These are phyloP conservation scores for Bretziella fagacearum DNA, from an alignment of 2,329 filamentous ascomycete genomes.

Conservation along the genomic window DNA sequence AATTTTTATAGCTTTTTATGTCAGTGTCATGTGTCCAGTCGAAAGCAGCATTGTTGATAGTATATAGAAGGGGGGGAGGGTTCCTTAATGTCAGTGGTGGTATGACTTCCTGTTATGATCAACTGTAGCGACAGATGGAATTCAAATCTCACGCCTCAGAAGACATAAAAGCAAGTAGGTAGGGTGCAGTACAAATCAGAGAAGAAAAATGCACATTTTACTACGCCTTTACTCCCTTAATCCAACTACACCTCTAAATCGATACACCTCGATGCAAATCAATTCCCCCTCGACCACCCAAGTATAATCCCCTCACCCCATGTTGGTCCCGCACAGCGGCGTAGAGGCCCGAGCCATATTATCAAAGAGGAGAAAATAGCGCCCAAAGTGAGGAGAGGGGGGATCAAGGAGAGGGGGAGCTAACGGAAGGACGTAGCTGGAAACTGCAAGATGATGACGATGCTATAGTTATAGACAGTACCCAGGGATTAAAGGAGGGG, in stretches of 20 bases:
- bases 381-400: constrained; percentile 1
- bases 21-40: too few relatives aligned
- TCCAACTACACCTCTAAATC: neutral
- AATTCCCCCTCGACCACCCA: neutral
- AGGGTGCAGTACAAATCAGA: neutral
- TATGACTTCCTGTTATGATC: too few relatives aligned
- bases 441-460: neutral
- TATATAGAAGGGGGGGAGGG: too few relatives aligned
- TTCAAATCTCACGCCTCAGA: too few relatives aligned
- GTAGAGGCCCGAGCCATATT: constrained; percentile 2
- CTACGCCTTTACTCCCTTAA: neutral
- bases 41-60: too few relatives aligned
- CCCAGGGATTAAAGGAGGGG: neutral
- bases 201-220: neutral
- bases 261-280: neutral
- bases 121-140: too few relatives aligned
- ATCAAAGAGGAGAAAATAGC: neutral
- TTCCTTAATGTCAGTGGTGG: too few relatives aligned
- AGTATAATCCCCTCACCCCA: neutral
- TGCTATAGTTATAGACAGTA: neutral
- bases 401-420: neutral
- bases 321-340: neutral
- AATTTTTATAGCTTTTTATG: too few relatives aligned
- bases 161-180: too few relatives aligned
- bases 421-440: neutral